Base-by-base conservation (phyloP, 768 basidiomycete species). In the Saitozyma podzolica region DNA sequence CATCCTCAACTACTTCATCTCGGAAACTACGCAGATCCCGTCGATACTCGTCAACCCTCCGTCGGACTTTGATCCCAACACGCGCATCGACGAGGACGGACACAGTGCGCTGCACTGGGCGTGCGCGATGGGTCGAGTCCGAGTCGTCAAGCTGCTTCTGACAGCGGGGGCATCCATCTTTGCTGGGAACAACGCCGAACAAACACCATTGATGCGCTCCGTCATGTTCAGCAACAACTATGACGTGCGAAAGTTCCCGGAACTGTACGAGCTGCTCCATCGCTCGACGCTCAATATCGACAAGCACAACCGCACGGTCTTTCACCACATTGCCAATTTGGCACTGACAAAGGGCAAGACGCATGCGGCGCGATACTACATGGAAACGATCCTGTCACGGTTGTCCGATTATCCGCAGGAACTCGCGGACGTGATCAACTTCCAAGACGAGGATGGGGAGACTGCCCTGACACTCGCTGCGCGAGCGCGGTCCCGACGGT, bases 171-270 rank as follows among this genome's bases (percentile, higher is more conserved):
- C 95, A 13, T 93, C 97, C 77, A 92, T 96, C 67, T 99, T 95
- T 84, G 88, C 90, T 68, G 92, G 94, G 67, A 99, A 98, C 82
- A 91, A 89, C 74, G 86, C 92, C 10, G 96, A 96, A 3, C 96
- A 98, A 80, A 98, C 96, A 13, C 89, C 95, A 1, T 82, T 99
- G 49, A 99, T 99, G 96, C 91, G 96, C 14, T 89, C 89, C 73
- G 96, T 99, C 71, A 98, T 98, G 95, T 99, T 98, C 79, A 91
- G 92, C 54, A 99, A 99, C 80, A 99, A 98, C 78, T 99, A 99
- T 77, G 96, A 99, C 79, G 90, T 98, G 52, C 90, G 96, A 68
- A 99, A 99, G 80, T 99, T 99, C 72, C 92, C 93, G 2, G 95
- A 98, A 78, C 83, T 99, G 16, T 97, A 96, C 80, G 94, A 98